phyloP scores from a whole-genome alignment of 495 filamentous ascomycete genomes.

The Delitschia confertaspora region DNA sequence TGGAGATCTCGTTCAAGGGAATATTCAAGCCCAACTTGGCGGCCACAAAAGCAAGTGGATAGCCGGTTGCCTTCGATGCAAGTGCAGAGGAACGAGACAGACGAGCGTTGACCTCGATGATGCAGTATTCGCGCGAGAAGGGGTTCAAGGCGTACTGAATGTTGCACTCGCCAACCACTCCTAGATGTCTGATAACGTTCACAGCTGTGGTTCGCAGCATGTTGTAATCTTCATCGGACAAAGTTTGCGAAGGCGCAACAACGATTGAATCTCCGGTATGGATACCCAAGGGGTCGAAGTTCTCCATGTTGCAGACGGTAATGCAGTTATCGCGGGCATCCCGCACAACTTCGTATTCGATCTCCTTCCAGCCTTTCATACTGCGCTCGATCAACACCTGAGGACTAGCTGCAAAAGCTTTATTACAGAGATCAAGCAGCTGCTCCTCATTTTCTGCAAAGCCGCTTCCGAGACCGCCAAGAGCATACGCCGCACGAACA shows the following conservation, averaged over 20 bases:
- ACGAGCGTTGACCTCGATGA: conserved; percentile 97
- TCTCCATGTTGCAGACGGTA: conserved; percentile 99
- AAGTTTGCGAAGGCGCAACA: conserved; percentile 87
- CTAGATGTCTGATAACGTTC: conserved; percentile 91
- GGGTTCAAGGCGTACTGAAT: conserved; percentile 96
- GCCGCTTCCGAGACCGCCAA: conserved; percentile 90
- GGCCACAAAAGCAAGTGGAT: conserved; percentile 91
- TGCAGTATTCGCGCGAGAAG: conserved; percentile 88
- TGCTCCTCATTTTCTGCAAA: conserved; percentile 89
- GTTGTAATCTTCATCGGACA: conserved; percentile 96
- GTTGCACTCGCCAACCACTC: conserved; percentile 95
- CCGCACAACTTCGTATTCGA: conserved; percentile 94
- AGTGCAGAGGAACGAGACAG: conserved; percentile 92
- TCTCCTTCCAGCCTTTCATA: conserved; percentile 99
- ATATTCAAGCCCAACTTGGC: conserved; percentile 93
- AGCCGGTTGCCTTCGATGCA: conserved; percentile 95
- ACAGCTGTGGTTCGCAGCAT: conserved; percentile 96
- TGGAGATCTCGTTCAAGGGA: conserved; percentile 91
- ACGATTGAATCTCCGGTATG: conserved; percentile 98
- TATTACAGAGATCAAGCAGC: conserved; percentile 82
- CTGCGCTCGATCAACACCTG: conserved; percentile 93
- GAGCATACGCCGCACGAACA: conserved; percentile 89
- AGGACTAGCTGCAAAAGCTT: conserved; percentile 87
- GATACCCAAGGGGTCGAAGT: conserved; percentile 93
- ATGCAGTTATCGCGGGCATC: conserved; percentile 96